Base-by-base conservation (phyloP, 257 asterid species). In the Solanum medicagineum region DNA sequence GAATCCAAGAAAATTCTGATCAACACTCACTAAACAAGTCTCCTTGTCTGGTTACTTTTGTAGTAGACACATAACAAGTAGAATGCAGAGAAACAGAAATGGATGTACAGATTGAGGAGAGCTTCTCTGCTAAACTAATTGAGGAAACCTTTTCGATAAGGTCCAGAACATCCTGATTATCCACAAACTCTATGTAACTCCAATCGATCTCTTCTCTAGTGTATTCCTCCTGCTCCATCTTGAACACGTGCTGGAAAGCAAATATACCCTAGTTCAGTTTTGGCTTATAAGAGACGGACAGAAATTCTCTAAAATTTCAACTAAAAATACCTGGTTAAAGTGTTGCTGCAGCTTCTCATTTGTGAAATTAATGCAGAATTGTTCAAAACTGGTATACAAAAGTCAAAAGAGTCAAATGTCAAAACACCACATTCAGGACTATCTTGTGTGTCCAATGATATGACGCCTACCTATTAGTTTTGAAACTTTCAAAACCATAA, bases 171-270 rank as follows among this genome's bases (percentile, higher is more conserved):
- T 96, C 99, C 90, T 96, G 95, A 87, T 96, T 96, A 87, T 96
- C 99, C 63, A 96, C 98, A 88, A 96, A 96, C 87, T 96, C 99
- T 53, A 96, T 96, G 92, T 94, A 96, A 91, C 99, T 94, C 99
- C 99, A 96, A 85, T 96, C 94, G 85, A 96, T 96, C 91, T 90
- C 95, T 91, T 96, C 98, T 87, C 84, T 94, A 70, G 95, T 92
- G 93, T 96, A 96, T 89, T 96, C 99, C 92, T 96, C 98, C 87
- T 96, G 99, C 92, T 95, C 99, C 98, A 96, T 96, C 95, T 96
- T 96, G 90, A 96, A 96, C 88, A 96, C 98, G 4, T 96, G 99
- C 98, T 96, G 98, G 56, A 57, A 79, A 32, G 20, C 49, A 79
- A 79, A 79, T 53, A 51, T 79, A 16, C 65, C 15, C 83, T 53